Base-by-base conservation (phyloP, 805 yeast species). In the Myxozyma neglecta region DNA sequence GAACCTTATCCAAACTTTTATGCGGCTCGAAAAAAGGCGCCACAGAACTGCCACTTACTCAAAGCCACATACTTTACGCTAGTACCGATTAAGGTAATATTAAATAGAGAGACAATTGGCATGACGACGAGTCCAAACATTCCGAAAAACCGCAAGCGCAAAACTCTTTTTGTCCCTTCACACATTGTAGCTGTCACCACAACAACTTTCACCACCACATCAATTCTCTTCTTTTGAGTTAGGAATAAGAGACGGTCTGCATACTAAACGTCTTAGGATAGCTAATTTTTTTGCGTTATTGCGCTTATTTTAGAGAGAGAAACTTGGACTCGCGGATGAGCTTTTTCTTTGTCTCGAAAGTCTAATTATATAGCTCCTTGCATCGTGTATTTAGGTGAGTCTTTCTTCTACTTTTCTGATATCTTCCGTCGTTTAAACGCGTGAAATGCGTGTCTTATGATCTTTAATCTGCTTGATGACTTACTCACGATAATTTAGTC, bases 61-160 rank as follows among this genome's bases (percentile, higher is more conserved):
- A 13, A n/a, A 51, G 37, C 44, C 44, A 20, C 16, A 18, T 13
- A n/a, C 34, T 4, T 29, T 7, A 13, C 37, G 32, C 45, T 29
- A 11, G 39, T 14, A 13, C 56, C 43, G 11, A 39, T 52, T 24
- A 13, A 16, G 56, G 51, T 7, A n/a, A 2, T 2, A 13, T 48
- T 59, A 54, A 59, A 59, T 44, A 59, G 24, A 8, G 13, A 9
- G 10, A 13, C 18, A 40, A 50, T 59, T 59, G 63, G 59, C 63
- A 54, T 55, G 63, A 56, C 59, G 56, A 59, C 47, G 42, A 24
- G 48, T 32, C 16, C 60, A 48, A 50, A 56, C 56, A 60, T 58
- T 58, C 53, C 49, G 61, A 45, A 39, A 42, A 7, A 14, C 52
- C 39, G 24, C 18, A 20, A 35, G 42, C 44, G 6, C 49, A 6